These are phyloP conservation scores for Penicillium palitans DNA, from an alignment of 2,329 filamentous ascomycete genomes.

Conservation along the genomic window DNA sequence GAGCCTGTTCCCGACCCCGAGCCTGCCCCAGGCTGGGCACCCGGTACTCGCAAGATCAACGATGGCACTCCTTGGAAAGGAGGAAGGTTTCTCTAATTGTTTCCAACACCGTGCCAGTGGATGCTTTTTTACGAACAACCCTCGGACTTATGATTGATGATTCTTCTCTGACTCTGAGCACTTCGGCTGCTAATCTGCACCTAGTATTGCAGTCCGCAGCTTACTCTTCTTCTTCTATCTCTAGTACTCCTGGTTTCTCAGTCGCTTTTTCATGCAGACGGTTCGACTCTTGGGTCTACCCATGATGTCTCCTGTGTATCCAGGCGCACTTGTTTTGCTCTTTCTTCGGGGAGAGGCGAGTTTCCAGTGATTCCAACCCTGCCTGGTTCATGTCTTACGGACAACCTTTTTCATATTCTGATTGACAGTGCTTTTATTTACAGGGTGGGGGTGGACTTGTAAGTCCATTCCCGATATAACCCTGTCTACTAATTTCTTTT, in stretches of 20 bases:
- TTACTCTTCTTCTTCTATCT: not conserved
- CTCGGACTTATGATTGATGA: not conserved
- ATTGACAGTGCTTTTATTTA: not conserved
- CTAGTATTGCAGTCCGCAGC: not conserved
- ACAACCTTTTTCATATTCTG: not conserved
- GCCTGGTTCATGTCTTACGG: not conserved
- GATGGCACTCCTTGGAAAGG: not conserved
- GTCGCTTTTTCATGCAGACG: not conserved
- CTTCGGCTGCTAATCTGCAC: not conserved
- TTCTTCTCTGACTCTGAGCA: not conserved
- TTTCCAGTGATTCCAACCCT: not conserved
- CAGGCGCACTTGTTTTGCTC: not conserved
- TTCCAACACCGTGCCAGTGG: not conserved
- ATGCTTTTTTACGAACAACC: not conserved
- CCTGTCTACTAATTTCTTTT: not conserved
- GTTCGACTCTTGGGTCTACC: not conserved
- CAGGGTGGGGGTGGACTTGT: not conserved
- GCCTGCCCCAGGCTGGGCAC: conserved; percentile 2
- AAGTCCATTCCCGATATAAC: not conserved
- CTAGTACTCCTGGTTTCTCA: not conserved
- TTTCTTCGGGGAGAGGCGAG: not conserved
- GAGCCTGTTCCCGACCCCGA: not conserved
- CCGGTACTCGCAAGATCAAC: not conserved
- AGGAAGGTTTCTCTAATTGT: not conserved
- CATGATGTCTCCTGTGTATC: not conserved